A percentile compares a stretch with the other conserved stretches of the same genome.
phyloP scores from a whole-genome alignment of 352 stramenopile genomes.

The Pythium myriotylum region DNA sequence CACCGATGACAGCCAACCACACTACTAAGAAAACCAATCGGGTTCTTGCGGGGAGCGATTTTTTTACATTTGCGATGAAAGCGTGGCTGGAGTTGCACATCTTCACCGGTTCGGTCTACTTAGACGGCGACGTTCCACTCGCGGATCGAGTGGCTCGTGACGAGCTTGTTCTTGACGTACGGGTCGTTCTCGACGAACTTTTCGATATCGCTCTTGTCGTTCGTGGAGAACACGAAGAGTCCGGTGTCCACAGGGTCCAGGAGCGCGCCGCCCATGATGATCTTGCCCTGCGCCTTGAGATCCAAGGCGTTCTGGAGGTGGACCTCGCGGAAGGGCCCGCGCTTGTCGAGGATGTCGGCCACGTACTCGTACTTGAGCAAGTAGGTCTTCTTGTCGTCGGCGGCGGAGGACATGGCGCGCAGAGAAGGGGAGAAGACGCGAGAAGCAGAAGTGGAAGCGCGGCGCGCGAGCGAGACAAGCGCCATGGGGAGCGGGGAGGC shows the following conservation, averaged over 20 bases:
- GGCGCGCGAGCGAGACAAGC: constrained; percentile 18
- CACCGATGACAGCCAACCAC: too few relatives aligned
- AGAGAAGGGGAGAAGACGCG: background rate
- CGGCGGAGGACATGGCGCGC: constrained; percentile 38
- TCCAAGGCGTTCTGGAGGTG: constrained; percentile 55
- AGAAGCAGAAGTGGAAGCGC: constrained; percentile 6
- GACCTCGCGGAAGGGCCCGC: constrained; percentile 64
- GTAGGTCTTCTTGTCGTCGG: constrained; percentile 62
- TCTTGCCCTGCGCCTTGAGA: constrained; percentile 56
- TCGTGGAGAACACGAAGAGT: constrained; percentile 67
- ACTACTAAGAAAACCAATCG: too few relatives aligned
- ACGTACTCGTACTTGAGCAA: constrained; percentile 79
- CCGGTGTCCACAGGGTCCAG: constrained; percentile 60
- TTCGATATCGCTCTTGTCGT: constrained; percentile 57
- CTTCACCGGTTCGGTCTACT: background rate
- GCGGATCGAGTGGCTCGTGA: constrained; percentile 65
- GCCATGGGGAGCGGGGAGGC: constrained; percentile 8
- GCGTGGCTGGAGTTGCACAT: background rate
- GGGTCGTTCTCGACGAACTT: constrained; percentile 68
- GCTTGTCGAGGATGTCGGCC: constrained; percentile 73
- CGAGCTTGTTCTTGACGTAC: constrained; percentile 76
- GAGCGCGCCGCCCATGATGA: constrained; percentile 76
- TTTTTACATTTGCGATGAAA: too few relatives aligned
- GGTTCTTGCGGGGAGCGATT: too few relatives aligned
- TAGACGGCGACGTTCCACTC: constrained; percentile 77